A percentile compares a stretch with the other conserved stretches of the same genome.
Conservation (phyloP, 768 basidiomycete species). For the Podaxis rugospora region DNA sequence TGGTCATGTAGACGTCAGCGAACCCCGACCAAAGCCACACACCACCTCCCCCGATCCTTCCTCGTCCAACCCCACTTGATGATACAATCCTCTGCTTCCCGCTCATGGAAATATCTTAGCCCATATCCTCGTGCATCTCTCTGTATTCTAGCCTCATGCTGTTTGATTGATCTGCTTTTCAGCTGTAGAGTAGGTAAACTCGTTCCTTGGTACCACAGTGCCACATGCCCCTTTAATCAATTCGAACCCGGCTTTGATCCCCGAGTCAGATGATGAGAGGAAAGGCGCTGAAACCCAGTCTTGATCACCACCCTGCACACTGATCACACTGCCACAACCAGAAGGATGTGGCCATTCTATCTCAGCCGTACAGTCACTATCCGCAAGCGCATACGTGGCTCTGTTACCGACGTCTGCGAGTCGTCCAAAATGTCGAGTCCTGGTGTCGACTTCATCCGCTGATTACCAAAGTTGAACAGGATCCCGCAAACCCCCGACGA, state of each 20-base stretch:
- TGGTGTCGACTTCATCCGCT: slow-evolving; percentile 5
- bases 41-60: neutral
- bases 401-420: neutral
- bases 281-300: neutral
- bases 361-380: slow-evolving; percentile 21
- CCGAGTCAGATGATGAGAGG: neutral
- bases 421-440: neutral
- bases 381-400: slow-evolving; percentile 19
- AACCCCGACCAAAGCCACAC: slow-evolving; percentile 21
- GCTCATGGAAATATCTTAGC: neutral
- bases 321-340: neutral
- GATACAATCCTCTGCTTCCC: neutral
- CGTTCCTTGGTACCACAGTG: neutral
- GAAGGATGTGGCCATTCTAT: slow-evolving; percentile 28
- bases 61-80: neutral
- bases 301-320: neutral
- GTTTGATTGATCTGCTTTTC: neutral
- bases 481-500: slow-evolving; percentile 3
- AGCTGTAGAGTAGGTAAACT: neutral
- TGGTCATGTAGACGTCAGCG: slow-evolving; percentile 47
- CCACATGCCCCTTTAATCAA: neutral
- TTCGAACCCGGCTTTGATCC: neutral
- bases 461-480: slow-evolving; percentile 8
- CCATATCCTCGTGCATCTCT: neutral
- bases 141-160: neutral